Percentiles rank a stretch among this genome's conserved stretches.
Evolutionary conservation across 495 filamentous ascomycete species (phyloP).

Genomic region (Trichoderma reesei): DNA sequence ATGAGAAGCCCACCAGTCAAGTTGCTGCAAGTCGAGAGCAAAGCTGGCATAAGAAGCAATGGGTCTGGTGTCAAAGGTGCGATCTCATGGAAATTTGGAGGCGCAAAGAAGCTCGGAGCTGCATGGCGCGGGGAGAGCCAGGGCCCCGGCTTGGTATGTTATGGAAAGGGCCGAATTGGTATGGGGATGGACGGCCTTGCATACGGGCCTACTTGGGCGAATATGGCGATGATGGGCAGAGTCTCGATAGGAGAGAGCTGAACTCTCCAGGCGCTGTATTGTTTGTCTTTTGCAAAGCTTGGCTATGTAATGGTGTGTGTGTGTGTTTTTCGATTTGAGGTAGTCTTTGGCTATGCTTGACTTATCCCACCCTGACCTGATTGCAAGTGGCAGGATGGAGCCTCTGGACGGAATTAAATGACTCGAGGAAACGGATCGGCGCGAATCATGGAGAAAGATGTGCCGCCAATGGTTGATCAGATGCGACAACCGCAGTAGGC

Average conservation of each 20-base stretch:
- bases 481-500: not conserved
- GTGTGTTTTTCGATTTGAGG: too few species aligned
- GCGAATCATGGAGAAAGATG: too few species aligned
- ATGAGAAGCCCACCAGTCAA: not conserved
- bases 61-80: too few species aligned
- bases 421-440: not conserved
- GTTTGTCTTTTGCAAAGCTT: too few species aligned
- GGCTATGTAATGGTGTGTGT: too few species aligned
- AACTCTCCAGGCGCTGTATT: too few species aligned
- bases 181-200: not conserved
- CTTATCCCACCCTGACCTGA: not conserved
- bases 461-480: not conserved
- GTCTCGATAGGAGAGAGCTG: not conserved
- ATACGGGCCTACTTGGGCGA: slow-evolving; percentile 1
- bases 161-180: slow-evolving; percentile 3
- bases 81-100: too few species aligned
- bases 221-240: not conserved
- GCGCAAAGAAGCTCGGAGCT: not conserved
- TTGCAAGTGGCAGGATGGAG: not conserved
- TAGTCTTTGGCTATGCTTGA: too few species aligned
- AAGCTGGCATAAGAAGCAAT: not conserved
- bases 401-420: not conserved
- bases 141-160: not conserved
- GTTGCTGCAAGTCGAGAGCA: not conserved
- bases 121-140: not conserved